Evolutionary conservation across 2,329 filamentous ascomycete genomes (phyloP), one percentile per base, ranked within the genome.

Genomic region (Fusarium continuum): DNA sequence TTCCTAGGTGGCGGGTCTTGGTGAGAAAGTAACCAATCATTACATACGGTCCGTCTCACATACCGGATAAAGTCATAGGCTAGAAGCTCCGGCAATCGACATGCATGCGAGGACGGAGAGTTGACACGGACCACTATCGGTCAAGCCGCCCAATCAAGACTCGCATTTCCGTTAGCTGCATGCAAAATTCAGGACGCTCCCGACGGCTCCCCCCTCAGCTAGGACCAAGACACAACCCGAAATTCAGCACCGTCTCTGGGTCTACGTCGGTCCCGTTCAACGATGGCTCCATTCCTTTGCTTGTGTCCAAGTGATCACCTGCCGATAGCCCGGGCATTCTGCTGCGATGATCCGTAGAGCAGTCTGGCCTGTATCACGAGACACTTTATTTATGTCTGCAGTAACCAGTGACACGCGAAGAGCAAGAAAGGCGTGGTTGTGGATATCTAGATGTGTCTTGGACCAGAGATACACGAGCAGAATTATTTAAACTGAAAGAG

Each of bases 41-140:
- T 49, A 40, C 29, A 40, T 51, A 50, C 46, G 45, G 26, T 35
- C 26, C n/a, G 17, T 19, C 16, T 16, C 9, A 34, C 17, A 58
- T 52, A 56, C 47, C 35, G 56, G 67, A 48, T 70, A 70, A 8
- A 65, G 29, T 47, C 65, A 70, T 70, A 70, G 28, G n/a, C 39
- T 63, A 58, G 58, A 51, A 29, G 29, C 35, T 52, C 44, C 44
- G 59, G 41, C 40, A 68, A 68, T 69, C 55, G 55, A 58, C 55
- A 53, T 62, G 54, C 55, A 64, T 46, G 41, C 49, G 35, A 38
- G 20, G 40, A 47, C 39, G 44, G 38, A 46, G 17, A 17, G 35
- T 28, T 39, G 40, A 55, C 50, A 57, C 55, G 41, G 49, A 55
- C 66, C 60, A 64, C 26, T 31, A 34, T 52, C 54, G 58, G 55